A percentile compares a stretch with the other conserved stretches of the same genome.
Conservation (phyloP, 371 early-diverging fungal genomes). For the Capniomyces stellatus region DNA sequence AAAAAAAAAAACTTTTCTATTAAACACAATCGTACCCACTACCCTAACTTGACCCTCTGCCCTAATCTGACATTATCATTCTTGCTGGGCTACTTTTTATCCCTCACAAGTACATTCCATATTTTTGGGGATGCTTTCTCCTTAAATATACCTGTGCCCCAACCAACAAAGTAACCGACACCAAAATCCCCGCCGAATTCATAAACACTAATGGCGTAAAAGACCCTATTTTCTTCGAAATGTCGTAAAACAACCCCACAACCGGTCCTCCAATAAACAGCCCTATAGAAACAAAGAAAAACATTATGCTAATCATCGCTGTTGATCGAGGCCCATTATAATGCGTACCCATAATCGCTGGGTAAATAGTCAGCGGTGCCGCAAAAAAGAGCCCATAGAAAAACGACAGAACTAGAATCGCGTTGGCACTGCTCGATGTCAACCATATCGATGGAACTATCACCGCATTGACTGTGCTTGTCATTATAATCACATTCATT, state of each 20-base stretch:
- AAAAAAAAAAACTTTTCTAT: too few species aligned
- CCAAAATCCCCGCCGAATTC: neutral
- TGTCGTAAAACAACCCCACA: neutral
- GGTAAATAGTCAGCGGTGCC: neutral
- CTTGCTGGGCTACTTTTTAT: too few species aligned
- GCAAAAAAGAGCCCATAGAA: neutral
- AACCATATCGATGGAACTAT: neutral
- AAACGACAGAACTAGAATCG: neutral
- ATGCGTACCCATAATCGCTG: neutral
- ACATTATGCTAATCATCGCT: neutral
- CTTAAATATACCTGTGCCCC: neutral
- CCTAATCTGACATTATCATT: too few species aligned
- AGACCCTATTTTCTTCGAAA: neutral
- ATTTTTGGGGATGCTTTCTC: neutral
- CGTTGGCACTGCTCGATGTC: neutral
- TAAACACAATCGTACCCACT: too few species aligned
- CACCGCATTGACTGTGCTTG: neutral
- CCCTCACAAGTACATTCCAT: neutral
- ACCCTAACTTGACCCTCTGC: too few species aligned
- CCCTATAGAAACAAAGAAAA: neutral
- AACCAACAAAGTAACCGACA: neutral
- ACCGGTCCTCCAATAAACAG: neutral
- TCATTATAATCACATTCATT: neutral
- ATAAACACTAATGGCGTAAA: neutral
- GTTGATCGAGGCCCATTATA: neutral